Evolutionary conservation across 73 alveolate species (phyloP).

Genomic region (Tetrahymena borealis): DNA sequence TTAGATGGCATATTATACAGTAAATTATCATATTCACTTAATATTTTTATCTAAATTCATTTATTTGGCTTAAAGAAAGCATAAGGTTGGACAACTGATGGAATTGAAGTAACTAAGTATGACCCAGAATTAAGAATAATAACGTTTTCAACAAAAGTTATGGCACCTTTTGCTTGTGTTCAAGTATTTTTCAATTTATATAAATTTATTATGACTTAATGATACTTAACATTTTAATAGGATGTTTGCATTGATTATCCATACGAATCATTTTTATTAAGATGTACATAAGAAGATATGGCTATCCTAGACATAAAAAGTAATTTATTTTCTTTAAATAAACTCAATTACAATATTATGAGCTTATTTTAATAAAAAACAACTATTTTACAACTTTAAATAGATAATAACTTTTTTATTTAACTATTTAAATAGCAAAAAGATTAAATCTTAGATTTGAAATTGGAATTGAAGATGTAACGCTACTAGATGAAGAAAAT

Average conservation of each 20-base stretch:
- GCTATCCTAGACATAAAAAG: background rate
- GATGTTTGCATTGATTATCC: background rate
- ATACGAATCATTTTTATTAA: background rate
- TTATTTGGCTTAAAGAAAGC: background rate
- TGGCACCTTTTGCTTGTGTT: background rate
- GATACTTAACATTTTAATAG: background rate
- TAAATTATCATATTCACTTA: background rate
- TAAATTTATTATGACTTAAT: background rate
- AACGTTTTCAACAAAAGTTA: background rate
- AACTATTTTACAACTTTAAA: too few relatives aligned
- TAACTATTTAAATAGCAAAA: background rate
- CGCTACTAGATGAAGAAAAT: background rate
- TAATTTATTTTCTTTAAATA: background rate
- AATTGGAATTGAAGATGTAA: background rate
- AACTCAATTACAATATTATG: too few relatives aligned
- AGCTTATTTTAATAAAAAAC: too few relatives aligned
- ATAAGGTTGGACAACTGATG: background rate
- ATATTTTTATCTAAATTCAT: background rate
- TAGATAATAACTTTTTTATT: too few relatives aligned
- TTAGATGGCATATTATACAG: background rate
- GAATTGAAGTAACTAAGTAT: background rate
- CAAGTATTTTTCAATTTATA: background rate
- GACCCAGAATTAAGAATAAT: background rate
- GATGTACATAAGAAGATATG: background rate
- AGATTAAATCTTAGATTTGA: background rate